Evolutionary conservation across 805 yeast species (phyloP).

Genomic region (Hyphopichia homilentoma): DNA sequence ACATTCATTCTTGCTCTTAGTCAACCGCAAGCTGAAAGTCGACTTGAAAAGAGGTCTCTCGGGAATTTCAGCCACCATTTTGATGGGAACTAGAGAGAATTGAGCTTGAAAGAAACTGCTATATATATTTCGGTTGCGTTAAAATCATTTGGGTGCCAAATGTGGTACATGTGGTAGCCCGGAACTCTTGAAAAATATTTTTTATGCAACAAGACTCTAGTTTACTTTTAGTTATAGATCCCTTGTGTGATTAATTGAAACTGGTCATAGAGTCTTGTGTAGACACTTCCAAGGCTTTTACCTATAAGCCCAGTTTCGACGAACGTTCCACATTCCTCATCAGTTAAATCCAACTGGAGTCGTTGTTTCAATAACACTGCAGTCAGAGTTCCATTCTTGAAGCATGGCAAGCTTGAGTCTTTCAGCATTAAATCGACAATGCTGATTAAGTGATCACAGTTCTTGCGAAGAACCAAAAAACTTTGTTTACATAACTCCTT

Average conservation of each 20-base stretch:
- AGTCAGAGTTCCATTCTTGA: conserved; percentile 82
- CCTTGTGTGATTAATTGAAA: conserved; percentile 95
- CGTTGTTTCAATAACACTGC: conserved; percentile 76
- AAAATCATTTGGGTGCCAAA: too few relatives aligned
- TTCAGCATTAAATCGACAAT: conserved; percentile 93
- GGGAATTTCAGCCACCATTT: neutral
- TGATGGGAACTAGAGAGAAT: too few relatives aligned
- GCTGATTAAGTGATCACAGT: conserved; percentile 69
- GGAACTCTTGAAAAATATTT: too few relatives aligned
- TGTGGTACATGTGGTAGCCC: too few relatives aligned
- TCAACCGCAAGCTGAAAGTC: too few relatives aligned
- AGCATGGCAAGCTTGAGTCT: conserved; percentile 88
- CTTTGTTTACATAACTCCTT: conserved; percentile 63
- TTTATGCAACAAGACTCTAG: too few relatives aligned
- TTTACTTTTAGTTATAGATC: conserved; percentile 61
- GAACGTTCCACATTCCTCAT: conserved; percentile 66
- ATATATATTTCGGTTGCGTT: too few relatives aligned
- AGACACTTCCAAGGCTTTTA: conserved; percentile 81
- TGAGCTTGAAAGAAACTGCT: too few relatives aligned
- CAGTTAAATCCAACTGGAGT: conserved; percentile 72
- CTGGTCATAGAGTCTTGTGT: conserved; percentile 91
- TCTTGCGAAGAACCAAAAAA: conserved; percentile 67
- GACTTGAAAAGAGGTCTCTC: conserved; percentile 1
- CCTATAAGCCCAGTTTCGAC: conserved; percentile 76
- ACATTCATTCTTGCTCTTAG: too few relatives aligned